Evolutionary conservation across 306 rosid genomes (phyloP).

Genomic region (Dryas alaskensis): DNA sequence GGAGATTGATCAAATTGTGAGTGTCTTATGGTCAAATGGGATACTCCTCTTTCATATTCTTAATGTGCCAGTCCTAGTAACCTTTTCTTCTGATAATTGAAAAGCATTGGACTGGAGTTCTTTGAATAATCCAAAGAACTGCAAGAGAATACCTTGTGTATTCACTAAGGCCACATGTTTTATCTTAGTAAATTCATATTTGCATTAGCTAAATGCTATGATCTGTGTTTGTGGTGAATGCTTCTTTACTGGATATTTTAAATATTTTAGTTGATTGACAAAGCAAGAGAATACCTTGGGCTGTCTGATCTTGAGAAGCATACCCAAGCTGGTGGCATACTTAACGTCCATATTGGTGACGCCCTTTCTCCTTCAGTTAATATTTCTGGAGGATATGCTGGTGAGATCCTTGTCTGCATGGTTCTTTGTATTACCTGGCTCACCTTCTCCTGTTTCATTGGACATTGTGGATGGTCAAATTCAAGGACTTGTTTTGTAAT

Average conservation of each 20-base stretch:
- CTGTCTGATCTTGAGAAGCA: constrained; percentile 74
- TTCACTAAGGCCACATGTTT: constrained; percentile 8
- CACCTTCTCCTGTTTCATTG: constrained; percentile 6
- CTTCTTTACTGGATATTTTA: constrained; percentile 22
- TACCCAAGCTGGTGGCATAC: constrained; percentile 71
- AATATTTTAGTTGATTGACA: constrained; percentile 66
- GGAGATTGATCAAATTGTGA: constrained; percentile 89
- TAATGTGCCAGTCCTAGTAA: not conserved
- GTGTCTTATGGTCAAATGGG: constrained; percentile 15
- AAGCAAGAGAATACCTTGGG: constrained; percentile 78
- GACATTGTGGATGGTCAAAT: constrained; percentile 1
- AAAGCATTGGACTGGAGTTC: constrained; percentile 2
- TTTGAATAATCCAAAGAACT: not conserved
- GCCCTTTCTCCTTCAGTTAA: constrained; percentile 61
- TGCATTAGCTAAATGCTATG: constrained; percentile 6
- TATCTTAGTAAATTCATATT: constrained; percentile 7
- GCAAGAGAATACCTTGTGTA: not conserved
- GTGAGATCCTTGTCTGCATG: constrained; percentile 46
- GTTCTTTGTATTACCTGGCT: constrained; percentile 20
- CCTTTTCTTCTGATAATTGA: not conserved
- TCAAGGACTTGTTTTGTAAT: not conserved
- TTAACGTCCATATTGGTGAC: constrained; percentile 74
- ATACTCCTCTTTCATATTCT: not conserved
- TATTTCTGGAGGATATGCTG: constrained; percentile 66
- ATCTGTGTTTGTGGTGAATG: constrained; percentile 15